A percentile compares a stretch with the other conserved stretches of the same genome.
Conservation (phyloP, 108 stramenopile genomes). For the Nannochloropsis gaditana region DNA sequence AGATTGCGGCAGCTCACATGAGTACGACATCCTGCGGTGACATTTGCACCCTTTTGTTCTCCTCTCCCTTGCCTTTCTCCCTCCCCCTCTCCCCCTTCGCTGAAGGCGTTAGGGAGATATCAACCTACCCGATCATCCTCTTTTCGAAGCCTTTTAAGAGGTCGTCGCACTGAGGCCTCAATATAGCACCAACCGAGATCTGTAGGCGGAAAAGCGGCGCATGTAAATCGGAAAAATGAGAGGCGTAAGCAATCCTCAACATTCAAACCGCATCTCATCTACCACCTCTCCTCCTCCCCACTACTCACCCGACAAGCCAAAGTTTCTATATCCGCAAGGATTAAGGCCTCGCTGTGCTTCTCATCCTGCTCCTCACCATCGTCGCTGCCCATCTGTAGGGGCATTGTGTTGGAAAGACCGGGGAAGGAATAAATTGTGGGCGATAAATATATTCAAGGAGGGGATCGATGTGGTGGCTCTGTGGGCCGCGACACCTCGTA, state of each 20-base stretch:
- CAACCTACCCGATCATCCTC: neutral
- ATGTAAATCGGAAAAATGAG: neutral
- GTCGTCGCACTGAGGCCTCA: neutral
- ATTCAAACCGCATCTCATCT: neutral
- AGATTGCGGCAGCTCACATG: too few species aligned
- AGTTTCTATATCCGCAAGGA: neutral
- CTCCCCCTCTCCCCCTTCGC: neutral
- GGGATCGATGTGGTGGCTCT: too few species aligned
- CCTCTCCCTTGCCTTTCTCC: neutral
- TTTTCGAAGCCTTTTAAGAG: neutral
- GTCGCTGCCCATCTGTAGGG: neutral
- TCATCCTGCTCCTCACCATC: neutral
- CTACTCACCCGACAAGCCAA: conserved; percentile 1
- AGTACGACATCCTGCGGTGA: too few species aligned
- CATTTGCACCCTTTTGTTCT: too few species aligned
- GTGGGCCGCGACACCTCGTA: too few species aligned
- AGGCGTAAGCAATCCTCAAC: neutral
- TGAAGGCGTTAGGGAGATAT: neutral
- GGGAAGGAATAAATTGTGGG: neutral
- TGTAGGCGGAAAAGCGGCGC: neutral
- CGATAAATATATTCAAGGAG: too few species aligned
- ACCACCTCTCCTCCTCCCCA: neutral
- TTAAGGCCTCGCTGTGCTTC: neutral
- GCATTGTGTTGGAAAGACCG: neutral
- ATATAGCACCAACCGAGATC: neutral